Evolutionary conservation across 495 filamentous ascomycete species (phyloP), one percentile per base, ranked within the genome.

Genomic region (Mytilinidion resinicola): DNA sequence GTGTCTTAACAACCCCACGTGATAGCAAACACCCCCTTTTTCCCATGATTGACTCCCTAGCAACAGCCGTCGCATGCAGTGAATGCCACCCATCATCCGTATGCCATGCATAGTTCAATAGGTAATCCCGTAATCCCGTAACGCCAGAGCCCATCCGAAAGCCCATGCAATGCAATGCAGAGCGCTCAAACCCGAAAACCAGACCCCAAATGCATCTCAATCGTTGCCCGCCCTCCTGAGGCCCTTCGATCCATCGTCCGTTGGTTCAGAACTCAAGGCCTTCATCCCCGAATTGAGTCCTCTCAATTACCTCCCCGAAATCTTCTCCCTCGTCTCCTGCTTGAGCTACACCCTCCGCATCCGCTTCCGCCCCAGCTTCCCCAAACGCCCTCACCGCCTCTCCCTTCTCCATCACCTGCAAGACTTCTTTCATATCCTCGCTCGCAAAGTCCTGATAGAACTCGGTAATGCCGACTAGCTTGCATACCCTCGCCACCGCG

Each of bases 401-500:
- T 4, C 59, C 59, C 1, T 53, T 47, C 46, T 61, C 55, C 3
- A 66, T 43, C 5, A 20, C 51, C 37, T 39, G n/a, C 6, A 66
- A 30, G 9, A 60, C 56, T 4, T 17, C 36, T 36, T 62, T 52
- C 59, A 62, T 62, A 39, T 66, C 55, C 17, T 62, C 56, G 36
- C 14, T 35, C 6, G 49, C 59, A n/a, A 65, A 62, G 47, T 66
- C 55, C 51, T 62, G 55, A 35, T 66, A 66, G 10, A 59, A 25
- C 9, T 56, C 56, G 1, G 63, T 66, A 38, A 66, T 59, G 3
- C 63, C 63, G 0, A 56, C 53, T 11, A 66, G 55, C n/a, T 43
- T 39, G 36, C 59, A 62, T 0, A 60, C 51, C 15, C 63, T 34
- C 17, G 63, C 63, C 8, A 42, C 52, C 38, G 46, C 52, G 0